Conservation (phyloP, 306 rosid genomes). For the Echinosophora koreensis region DNA sequence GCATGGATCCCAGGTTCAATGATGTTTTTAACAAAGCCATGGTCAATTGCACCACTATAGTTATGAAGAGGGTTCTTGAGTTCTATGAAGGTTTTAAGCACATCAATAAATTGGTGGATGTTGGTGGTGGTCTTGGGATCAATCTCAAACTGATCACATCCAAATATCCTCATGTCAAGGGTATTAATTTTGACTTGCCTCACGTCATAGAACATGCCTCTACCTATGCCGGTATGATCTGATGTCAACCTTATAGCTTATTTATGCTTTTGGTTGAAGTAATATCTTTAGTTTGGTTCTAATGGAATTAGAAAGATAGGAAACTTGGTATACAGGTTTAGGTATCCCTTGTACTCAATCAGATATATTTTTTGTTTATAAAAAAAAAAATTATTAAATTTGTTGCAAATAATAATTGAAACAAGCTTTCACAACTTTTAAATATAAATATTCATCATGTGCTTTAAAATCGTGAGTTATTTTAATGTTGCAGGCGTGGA, state of each 20-base stretch:
- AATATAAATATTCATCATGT: background rate
- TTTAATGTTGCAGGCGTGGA: slow-evolving; percentile 43
- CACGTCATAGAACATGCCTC: slow-evolving; percentile 62
- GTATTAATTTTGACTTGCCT: slow-evolving; percentile 55
- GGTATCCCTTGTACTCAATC: no score
- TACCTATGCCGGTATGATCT: slow-evolving; percentile 49
- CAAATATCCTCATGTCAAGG: slow-evolving; percentile 56
- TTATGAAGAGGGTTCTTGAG: slow-evolving; percentile 50
- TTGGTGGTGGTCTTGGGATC: slow-evolving; percentile 71
- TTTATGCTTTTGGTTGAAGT: no score
- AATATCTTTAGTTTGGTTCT: no score
- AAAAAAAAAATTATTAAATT: background rate
- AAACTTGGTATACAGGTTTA: no score
- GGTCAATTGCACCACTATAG: slow-evolving; percentile 45
- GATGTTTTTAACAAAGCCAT: slow-evolving; percentile 62
- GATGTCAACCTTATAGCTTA: background rate
- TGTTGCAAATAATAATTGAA: background rate
- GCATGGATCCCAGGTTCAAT: slow-evolving; percentile 49
- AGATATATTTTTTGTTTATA: no score
- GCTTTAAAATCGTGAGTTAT: background rate
- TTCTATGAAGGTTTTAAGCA: slow-evolving; percentile 56
- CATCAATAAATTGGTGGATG: slow-evolving; percentile 59
- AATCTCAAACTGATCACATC: slow-evolving; percentile 61
- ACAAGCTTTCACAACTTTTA: background rate
- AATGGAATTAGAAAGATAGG: no score